Evolutionary conservation across 164 flowering plant species (phyloP).

Genomic region (Cinnamomum micranthum): DNA sequence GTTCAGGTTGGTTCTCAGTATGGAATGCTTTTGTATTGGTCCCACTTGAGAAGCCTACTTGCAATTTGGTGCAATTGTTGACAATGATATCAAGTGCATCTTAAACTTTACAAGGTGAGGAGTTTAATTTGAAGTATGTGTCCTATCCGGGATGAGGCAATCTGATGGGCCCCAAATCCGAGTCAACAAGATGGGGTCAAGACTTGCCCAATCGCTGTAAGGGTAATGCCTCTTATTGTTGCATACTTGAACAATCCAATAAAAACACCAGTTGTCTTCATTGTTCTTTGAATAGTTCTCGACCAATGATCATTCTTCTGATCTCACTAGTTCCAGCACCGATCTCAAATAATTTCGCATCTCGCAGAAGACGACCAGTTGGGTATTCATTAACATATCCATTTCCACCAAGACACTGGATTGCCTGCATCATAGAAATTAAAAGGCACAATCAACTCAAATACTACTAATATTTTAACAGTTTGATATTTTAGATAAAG

Average conservation of each 20-base stretch:
- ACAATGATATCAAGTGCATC: not conserved
- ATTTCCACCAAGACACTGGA: slow-evolving; percentile 95
- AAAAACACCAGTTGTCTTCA: slow-evolving; percentile 3
- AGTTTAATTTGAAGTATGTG: not conserved
- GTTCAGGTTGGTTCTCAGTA: too few species aligned
- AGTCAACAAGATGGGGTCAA: not conserved
- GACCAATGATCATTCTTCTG: slow-evolving; percentile 90
- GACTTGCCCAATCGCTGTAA: not conserved
- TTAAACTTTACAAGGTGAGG: not conserved
- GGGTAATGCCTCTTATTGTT: not conserved
- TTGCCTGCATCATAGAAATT: slow-evolving; percentile 48
- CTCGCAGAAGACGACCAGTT: slow-evolving; percentile 93
- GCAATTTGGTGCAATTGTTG: not conserved
- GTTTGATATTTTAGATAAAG: not conserved
- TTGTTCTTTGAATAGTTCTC: slow-evolving; percentile 76
- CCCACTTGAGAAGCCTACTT: too few species aligned
- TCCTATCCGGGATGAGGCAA: not conserved
- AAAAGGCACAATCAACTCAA: not conserved
- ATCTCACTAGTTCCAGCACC: slow-evolving; percentile 99
- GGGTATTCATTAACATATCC: slow-evolving; percentile 94
- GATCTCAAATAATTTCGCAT: slow-evolving; percentile 94
- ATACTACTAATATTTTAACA: not conserved
- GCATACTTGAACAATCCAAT: not conserved
- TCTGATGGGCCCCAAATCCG: not conserved
- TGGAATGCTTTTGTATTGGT: too few species aligned